phyloP scores from a whole-genome alignment of 2,329 filamentous ascomycete genomes.

The Cladosporium oxysporum region DNA sequence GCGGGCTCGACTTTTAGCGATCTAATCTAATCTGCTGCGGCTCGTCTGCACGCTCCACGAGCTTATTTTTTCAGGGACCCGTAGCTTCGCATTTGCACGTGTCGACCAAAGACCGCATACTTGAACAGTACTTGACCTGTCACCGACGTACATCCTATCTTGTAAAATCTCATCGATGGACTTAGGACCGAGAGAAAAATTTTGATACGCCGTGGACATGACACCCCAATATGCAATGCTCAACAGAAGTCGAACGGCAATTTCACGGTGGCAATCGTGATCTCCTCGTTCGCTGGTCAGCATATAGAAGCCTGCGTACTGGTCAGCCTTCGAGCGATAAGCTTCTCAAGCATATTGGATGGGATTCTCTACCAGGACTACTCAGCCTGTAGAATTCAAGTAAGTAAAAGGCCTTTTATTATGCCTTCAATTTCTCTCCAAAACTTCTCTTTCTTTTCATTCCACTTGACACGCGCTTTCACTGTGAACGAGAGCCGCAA shows the following conservation, averaged over 20 bases:
- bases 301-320: not conserved
- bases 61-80: not conserved
- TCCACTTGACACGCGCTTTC: no score
- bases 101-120: no score
- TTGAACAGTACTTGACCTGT: not conserved
- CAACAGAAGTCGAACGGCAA: not conserved
- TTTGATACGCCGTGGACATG: not conserved
- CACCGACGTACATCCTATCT: not conserved
- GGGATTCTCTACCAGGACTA: not conserved
- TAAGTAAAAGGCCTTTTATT: not conserved
- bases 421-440: not conserved
- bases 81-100: no score
- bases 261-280: not conserved
- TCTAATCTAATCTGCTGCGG: slow-evolving; percentile 7
- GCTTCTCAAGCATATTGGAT: not conserved
- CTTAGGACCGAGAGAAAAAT: no score
- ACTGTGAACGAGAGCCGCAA: not conserved
- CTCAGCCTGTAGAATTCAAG: not conserved
- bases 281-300: not conserved
- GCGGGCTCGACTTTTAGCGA: slow-evolving; percentile 14
- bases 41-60: slow-evolving; percentile 8
- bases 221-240: not conserved
- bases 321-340: not conserved
- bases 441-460: not conserved
- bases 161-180: no score